Percentiles rank a stretch among this genome's conserved stretches.
These are phyloP conservation scores for Phytophthora cactorum DNA, from an alignment of 352 stramenopile species.

Conservation along the genomic window DNA sequence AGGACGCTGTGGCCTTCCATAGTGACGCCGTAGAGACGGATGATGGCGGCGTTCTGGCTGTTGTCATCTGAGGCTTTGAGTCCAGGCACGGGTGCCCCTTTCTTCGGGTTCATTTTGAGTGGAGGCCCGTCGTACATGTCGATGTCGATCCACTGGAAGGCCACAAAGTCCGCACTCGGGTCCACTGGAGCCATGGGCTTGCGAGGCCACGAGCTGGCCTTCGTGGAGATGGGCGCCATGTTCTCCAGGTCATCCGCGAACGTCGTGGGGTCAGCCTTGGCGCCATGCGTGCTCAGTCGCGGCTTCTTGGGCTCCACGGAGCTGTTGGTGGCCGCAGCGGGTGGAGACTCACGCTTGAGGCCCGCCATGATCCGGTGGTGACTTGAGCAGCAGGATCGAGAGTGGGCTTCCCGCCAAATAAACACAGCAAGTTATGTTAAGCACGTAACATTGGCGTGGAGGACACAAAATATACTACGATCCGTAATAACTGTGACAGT, in stretches of 20 bases:
- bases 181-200: slow-evolving; percentile 48
- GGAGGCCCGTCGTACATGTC: slow-evolving; percentile 96
- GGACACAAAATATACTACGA: background rate
- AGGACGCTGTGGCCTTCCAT: slow-evolving; percentile 95
- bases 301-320: slow-evolving; percentile 42
- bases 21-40: slow-evolving; percentile 97
- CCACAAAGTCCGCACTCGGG: slow-evolving; percentile 42
- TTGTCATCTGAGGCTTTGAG: slow-evolving; percentile 92
- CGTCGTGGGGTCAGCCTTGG: slow-evolving; percentile 35
- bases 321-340: background rate
- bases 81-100: slow-evolving; percentile 55
- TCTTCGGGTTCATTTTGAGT: slow-evolving; percentile 89
- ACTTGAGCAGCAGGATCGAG: slow-evolving; percentile 1
- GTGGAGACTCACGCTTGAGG: slow-evolving; percentile 42
- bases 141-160: slow-evolving; percentile 99
- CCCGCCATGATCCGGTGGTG: slow-evolving; percentile 30
- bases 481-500: slow-evolving; percentile 6
- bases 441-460: slow-evolving; percentile 2
- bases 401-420: slow-evolving; percentile 25
- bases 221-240: slow-evolving; percentile 67
- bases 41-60: slow-evolving; percentile 91
- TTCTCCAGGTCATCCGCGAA: slow-evolving; percentile 66
- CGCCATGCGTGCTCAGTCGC: slow-evolving; percentile 34
- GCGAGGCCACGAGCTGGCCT: slow-evolving; percentile 71
- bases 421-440: slow-evolving; percentile 6